A percentile compares a stretch with the other conserved stretches of the same genome.
Conservation (phyloP, 805 yeast genomes). For the Candida argentea region DNA sequence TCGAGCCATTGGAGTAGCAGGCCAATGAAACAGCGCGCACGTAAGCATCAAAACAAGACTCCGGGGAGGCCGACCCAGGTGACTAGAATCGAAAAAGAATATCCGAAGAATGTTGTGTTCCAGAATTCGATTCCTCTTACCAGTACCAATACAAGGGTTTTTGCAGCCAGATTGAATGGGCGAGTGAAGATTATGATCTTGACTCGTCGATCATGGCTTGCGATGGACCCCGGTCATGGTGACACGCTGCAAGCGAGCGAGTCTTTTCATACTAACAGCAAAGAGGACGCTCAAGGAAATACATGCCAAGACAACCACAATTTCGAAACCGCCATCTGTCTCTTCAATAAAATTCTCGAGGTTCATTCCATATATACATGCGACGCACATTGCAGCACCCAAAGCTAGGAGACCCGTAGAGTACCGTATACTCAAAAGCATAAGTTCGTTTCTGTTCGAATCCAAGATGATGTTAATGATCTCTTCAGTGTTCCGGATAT, state of each 20-base stretch:
- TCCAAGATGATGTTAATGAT: constrained; percentile 88
- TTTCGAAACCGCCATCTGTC: constrained; percentile 54
- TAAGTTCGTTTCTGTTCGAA: constrained; percentile 85
- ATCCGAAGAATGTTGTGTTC: no score
- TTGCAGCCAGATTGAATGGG: constrained; percentile 18
- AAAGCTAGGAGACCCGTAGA: constrained; percentile 75
- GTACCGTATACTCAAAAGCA: constrained; percentile 77
- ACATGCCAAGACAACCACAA: constrained; percentile 33
- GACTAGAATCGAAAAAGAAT: no score
- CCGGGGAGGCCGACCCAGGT: no score
- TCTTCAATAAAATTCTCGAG: constrained; percentile 88
- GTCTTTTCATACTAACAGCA: constrained; percentile 41
- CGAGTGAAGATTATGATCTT: constrained; percentile 21
- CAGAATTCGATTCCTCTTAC: constrained; percentile 4
- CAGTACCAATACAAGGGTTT: constrained; percentile 13
- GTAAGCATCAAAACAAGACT: no score
- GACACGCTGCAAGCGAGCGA: constrained; percentile 60
- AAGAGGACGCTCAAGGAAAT: constrained; percentile 38
- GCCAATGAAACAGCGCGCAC: no score
- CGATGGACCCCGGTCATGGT: constrained; percentile 46
- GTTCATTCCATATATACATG: constrained; percentile 94
- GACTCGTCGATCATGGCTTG: constrained; percentile 3
- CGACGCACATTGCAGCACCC: constrained; percentile 71
- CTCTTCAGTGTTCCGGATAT: constrained; percentile 89
- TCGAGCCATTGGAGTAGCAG: no score